phyloP scores from a whole-genome alignment of 768 basidiomycete species.

The Lactifluus hygrophoroides region DNA sequence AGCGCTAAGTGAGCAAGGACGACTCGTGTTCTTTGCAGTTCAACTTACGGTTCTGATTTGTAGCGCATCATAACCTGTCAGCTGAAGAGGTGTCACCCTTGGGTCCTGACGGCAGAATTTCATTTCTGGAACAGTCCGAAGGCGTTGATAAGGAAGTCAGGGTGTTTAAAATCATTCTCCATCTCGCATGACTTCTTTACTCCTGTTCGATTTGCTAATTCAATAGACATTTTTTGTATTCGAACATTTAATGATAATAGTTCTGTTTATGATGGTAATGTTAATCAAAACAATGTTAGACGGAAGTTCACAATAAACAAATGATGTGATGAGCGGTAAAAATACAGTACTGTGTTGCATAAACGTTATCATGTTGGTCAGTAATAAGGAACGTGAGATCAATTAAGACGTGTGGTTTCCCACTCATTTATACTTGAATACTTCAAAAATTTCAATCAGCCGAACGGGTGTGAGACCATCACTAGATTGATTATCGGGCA shows the following conservation, averaged over 20 bases:
- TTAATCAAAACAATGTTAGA: background rate
- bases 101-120: background rate
- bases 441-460: slow-evolving; percentile 16
- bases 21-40: background rate
- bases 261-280: too few relatives aligned
- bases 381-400: background rate
- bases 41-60: background rate
- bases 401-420: background rate
- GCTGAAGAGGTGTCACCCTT: slow-evolving; percentile 5
- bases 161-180: background rate
- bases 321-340: background rate
- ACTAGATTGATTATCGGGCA: background rate
- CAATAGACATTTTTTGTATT: too few relatives aligned
- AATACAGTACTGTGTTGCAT: background rate
- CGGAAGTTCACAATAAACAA: too few relatives aligned
- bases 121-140: slow-evolving; percentile 13
- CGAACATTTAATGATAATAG: too few relatives aligned
- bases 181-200: background rate
- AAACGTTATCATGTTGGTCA: too few relatives aligned
- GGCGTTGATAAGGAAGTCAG: slow-evolving; percentile 9
- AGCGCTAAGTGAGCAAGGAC: slow-evolving; percentile 6
- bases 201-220: background rate
- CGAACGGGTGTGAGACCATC: slow-evolving; percentile 19
- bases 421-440: slow-evolving; percentile 3
- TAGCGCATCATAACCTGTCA: slow-evolving; percentile 8